Conservation (phyloP, 345 rosid genomes). For the Acer yangbiense region DNA sequence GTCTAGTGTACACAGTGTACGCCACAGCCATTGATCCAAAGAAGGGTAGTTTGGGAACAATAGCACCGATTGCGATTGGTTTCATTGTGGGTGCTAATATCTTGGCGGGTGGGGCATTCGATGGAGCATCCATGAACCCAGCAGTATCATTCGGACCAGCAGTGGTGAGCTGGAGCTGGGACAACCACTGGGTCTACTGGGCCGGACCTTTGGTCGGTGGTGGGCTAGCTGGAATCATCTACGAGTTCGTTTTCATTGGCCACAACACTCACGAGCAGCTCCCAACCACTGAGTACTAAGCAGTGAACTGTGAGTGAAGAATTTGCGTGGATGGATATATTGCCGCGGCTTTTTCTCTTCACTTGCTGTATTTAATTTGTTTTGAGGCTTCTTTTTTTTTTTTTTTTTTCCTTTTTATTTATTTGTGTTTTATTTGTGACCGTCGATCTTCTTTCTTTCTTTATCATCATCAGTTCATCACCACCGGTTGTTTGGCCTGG, state of each 20-base stretch:
- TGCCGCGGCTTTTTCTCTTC: conserved; percentile 10
- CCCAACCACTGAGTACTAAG: conserved; percentile 71
- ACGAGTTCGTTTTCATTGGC: conserved; percentile 69
- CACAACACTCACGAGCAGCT: conserved; percentile 60
- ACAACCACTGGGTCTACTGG: conserved; percentile 95
- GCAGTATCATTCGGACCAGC: conserved; percentile 97
- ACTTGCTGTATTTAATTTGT: conserved; percentile 25
- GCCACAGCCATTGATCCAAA: conserved; percentile 93
- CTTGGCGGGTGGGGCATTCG: conserved; percentile 84
- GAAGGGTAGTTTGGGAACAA: conserved; percentile 65
- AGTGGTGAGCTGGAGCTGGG: conserved; percentile 89
- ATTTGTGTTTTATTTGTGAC: conserved; percentile 27
- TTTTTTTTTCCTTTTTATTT: conserved; percentile 1
- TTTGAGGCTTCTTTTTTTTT: neutral
- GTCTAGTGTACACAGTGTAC: conserved; percentile 86
- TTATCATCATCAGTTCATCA: neutral
- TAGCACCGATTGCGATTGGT: conserved; percentile 87
- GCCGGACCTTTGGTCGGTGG: conserved; percentile 86
- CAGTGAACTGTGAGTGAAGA: neutral
- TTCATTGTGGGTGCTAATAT: conserved; percentile 93
- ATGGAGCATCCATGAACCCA: conserved; percentile 98
- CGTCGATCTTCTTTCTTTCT: conserved; percentile 17
- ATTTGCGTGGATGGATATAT: neutral
- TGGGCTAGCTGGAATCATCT: conserved; percentile 77
- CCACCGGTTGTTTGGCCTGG: neutral